These are phyloP conservation scores for Hymenoscyphus salicellus DNA, from an alignment of 2,329 filamentous ascomycete species.

Conservation along the genomic window DNA sequence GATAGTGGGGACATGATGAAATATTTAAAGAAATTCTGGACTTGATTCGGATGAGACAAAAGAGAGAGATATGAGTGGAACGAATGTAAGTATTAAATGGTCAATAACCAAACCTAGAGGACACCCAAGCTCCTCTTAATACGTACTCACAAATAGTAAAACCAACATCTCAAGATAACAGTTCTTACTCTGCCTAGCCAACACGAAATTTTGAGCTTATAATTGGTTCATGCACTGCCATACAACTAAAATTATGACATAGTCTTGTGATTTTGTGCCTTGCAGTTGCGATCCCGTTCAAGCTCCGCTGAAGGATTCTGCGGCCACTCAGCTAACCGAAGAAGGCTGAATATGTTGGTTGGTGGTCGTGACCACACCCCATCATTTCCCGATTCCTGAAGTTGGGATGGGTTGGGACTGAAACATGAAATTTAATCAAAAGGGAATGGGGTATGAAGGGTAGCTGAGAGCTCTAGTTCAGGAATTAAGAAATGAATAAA, in stretches of 20 bases:
- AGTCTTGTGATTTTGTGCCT: neutral
- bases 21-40: neutral
- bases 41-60: neutral
- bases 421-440: neutral
- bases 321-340: neutral
- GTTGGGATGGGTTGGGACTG: neutral
- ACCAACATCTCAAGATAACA: neutral
- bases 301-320: neutral
- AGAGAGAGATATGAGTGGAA: neutral
- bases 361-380: neutral
- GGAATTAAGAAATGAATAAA: too few relatives aligned
- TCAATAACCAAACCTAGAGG: neutral
- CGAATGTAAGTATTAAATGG: neutral
- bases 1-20: neutral
- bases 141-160: neutral
- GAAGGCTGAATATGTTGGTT: neutral
- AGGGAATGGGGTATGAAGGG: neutral
- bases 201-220: neutral
- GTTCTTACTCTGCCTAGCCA: neutral
- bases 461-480: too few relatives aligned
- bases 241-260: neutral
- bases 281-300: neutral
- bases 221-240: neutral
- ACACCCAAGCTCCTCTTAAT: neutral
- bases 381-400: neutral